These are phyloP conservation scores for Canavalia ensiformis DNA, from an alignment of 306 rosid genomes.

Conservation along the genomic window DNA sequence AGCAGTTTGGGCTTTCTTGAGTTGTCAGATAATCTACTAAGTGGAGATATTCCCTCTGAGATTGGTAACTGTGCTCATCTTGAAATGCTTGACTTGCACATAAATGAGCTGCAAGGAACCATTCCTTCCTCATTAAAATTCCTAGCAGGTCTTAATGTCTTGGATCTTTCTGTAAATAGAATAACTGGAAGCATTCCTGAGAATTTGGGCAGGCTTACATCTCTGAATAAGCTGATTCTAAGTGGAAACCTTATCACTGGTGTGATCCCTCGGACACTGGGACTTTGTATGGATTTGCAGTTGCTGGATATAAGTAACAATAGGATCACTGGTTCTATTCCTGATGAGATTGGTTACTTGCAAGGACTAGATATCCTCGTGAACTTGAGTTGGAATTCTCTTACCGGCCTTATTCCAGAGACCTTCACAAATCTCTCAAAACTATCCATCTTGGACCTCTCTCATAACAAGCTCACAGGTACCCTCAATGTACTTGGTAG, in stretches of 20 bases:
- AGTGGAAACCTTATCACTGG: slow-evolving; percentile 74
- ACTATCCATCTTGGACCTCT: slow-evolving; percentile 85
- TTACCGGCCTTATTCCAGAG: slow-evolving; percentile 78
- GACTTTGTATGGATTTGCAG: slow-evolving; percentile 83
- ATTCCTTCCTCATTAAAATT: slow-evolving; percentile 77
- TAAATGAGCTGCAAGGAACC: slow-evolving; percentile 73
- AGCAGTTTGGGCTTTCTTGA: slow-evolving; percentile 80
- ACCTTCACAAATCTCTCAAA: slow-evolving; percentile 88
- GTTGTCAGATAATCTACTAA: slow-evolving; percentile 74
- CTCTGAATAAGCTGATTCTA: slow-evolving; percentile 73
- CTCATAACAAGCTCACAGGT: slow-evolving; percentile 84
- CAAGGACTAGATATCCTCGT: slow-evolving; percentile 86
- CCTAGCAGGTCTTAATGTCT: slow-evolving; percentile 70
- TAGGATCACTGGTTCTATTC: slow-evolving; percentile 73
- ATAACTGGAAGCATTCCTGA: slow-evolving; percentile 73
- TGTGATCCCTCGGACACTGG: slow-evolving; percentile 74
- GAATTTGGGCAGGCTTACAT: slow-evolving; percentile 70
- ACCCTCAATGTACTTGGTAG: slow-evolving; percentile 62
- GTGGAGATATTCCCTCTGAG: slow-evolving; percentile 73
- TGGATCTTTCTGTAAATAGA: slow-evolving; percentile 84
- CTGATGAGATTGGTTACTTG: slow-evolving; percentile 76
- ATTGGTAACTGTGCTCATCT: slow-evolving; percentile 81
- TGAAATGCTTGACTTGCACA: slow-evolving; percentile 93
- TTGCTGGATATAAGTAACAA: slow-evolving; percentile 86
- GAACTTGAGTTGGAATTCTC: slow-evolving; percentile 88